These are phyloP conservation scores for Drechslerella coelobrocha DNA, from an alignment of 2,329 filamentous ascomycete species.

Conservation along the genomic window DNA sequence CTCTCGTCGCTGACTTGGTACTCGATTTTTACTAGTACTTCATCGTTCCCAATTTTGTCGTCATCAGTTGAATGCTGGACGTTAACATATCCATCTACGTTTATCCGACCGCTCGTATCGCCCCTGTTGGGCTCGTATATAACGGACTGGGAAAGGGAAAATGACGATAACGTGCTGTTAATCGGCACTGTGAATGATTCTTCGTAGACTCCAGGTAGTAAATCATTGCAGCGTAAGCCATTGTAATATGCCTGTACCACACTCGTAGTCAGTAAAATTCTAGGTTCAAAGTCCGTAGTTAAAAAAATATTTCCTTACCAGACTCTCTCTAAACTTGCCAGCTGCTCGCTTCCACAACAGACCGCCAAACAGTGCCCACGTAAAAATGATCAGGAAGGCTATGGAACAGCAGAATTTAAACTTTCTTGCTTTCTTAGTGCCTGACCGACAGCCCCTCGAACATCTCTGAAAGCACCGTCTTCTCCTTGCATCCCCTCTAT, in stretches of 20 bases:
- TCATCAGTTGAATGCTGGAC: conserved; percentile 28
- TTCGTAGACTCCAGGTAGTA: conserved; percentile 39
- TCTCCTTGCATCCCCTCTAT: not conserved
- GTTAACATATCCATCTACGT: conserved; percentile 33
- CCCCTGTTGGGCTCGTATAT: conserved; percentile 8
- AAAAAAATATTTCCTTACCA: conserved; percentile 15
- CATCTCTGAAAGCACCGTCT: conserved; percentile 35
- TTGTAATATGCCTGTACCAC: conserved; percentile 30
- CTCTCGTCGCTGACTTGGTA: conserved; percentile 42
- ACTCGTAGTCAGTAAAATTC: not conserved
- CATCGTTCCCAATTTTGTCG: conserved; percentile 31
- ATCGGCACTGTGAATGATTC: conserved; percentile 33
- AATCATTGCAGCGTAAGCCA: not conserved
- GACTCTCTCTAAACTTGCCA: conserved; percentile 18
- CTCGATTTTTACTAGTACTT: conserved; percentile 29
- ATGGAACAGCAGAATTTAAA: conserved; percentile 46
- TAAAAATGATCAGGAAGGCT: conserved; percentile 31
- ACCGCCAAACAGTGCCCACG: conserved; percentile 44
- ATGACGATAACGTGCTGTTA: conserved; percentile 27
- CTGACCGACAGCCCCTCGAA: conserved; percentile 32
- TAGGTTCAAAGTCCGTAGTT: not conserved
- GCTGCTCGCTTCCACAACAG: conserved; percentile 29
- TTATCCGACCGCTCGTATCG: conserved; percentile 11
- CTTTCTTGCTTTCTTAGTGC: conserved; percentile 38
- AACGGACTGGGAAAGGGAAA: conserved; percentile 30